These are phyloP conservation scores for Termitomyces sp. DNA, from an alignment of 768 basidiomycete species.

Conservation along the genomic window DNA sequence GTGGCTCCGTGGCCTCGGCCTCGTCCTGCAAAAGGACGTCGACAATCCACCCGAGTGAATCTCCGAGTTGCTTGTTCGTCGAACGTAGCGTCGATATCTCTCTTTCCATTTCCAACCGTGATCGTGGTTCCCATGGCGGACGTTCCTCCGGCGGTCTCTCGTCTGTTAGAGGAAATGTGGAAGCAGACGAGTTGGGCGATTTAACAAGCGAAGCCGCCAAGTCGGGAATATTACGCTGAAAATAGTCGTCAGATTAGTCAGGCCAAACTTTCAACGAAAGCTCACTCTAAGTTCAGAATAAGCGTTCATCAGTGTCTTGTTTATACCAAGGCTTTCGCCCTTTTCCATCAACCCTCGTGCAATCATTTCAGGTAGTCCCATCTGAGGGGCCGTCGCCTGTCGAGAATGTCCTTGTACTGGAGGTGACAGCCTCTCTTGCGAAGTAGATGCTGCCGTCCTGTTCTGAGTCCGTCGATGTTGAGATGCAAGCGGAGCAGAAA, in stretches of 20 bases:
- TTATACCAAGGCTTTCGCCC: constrained; percentile 79
- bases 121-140: constrained; percentile 66
- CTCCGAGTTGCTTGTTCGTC: constrained; percentile 63
- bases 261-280: not conserved
- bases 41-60: constrained; percentile 72
- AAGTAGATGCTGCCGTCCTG: constrained; percentile 18
- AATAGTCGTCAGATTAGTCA: not conserved
- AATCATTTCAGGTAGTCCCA: constrained; percentile 68
- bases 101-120: constrained; percentile 67
- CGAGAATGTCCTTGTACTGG: constrained; percentile 28
- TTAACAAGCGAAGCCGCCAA: constrained; percentile 66
- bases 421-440: constrained; percentile 3
- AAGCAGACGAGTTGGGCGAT: constrained; percentile 42
- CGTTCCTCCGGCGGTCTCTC: constrained; percentile 56
- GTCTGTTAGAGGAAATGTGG: constrained; percentile 61
- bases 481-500: constrained; percentile 42
- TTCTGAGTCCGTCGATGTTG: constrained; percentile 32
- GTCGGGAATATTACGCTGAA: constrained; percentile 82
- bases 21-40: constrained; percentile 64
- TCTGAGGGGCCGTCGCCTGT: constrained; percentile 36
- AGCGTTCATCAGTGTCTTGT: constrained; percentile 77
- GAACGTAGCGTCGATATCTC: constrained; percentile 51
- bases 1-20: constrained; percentile 34
- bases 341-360: constrained; percentile 70
- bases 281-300: constrained; percentile 74